Evolutionary conservation across 1,284 basidiomycete species (phyloP), one percentile per base, ranked within the genome.

Genomic region (Irpex lacteus): DNA sequence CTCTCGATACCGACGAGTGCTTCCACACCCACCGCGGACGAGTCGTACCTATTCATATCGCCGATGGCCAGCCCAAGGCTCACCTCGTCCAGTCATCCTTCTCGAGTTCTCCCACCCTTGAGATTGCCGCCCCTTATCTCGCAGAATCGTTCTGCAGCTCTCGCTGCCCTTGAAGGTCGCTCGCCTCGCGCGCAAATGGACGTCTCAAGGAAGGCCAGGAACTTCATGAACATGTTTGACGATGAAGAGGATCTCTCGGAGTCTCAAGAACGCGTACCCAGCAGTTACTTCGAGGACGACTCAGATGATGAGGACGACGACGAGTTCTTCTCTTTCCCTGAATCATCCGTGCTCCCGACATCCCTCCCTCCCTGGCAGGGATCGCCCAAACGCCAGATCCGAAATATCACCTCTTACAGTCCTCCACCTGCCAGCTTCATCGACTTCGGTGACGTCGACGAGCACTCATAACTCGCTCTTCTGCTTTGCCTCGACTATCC

Each of bases 191-290:
- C 49, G 26, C 65, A 49, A 21, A 62, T 53, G 58, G 65, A 68
- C 26, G 6, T 11, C 3, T 44, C 56, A 63, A 62, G 62, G 56
- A 63, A 75, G 60, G 13, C 19, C 6, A 3, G 54, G 26, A 86
- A 87, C 72, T 89, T 89, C 68, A 89, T 89, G 84, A 85, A 78
- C 76, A 81, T 88, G 79, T 82, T 78, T 65, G 86, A 88, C 64
- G 86, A 87, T 5, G 54, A 55, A 13, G 54, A 55, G 11, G 54
- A 55, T 7, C 6, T 52, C 9, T 26, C 32, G 26, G 54, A 55
- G 11, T 34, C 32, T 2, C 8, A 55, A 8, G 26, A 55, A 8
- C 9, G 54, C 9, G 19, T 26, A 26, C 26, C 19, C 5, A 55
- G 26, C 26, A 55, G 18, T n/a, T 21, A 55, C 19, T 34, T 55